A percentile compares a stretch with the other conserved stretches of the same genome.
Conservation (phyloP, 345 rosid genomes). For the Streptanthus diversifolius region DNA sequence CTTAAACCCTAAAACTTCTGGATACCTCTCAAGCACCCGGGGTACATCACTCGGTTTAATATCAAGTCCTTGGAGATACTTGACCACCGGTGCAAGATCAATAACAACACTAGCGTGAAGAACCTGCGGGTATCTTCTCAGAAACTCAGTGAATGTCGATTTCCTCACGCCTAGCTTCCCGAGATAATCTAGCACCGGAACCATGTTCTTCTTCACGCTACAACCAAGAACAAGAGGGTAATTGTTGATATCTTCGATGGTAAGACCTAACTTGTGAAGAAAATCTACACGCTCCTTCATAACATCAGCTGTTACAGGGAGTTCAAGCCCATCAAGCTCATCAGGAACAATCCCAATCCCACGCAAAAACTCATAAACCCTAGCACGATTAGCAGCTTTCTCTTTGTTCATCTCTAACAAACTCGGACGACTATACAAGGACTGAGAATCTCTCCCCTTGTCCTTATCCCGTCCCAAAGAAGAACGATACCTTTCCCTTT, state of each 20-base stretch:
- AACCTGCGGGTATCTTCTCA: conserved; percentile 85
- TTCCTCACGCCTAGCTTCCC: conserved; percentile 92
- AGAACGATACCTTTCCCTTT: conserved; percentile 24
- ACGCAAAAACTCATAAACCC: conserved; percentile 67
- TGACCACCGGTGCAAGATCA: conserved; percentile 89
- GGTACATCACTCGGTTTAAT: conserved; percentile 72
- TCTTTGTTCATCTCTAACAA: conserved; percentile 62
- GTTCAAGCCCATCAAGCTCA: conserved; percentile 87
- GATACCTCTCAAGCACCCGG: conserved; percentile 85
- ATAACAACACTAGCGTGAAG: conserved; percentile 86
- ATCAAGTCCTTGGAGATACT: conserved; percentile 89
- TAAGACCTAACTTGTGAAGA: conserved; percentile 71
- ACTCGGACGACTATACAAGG: conserved; percentile 72
- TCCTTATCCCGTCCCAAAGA: conserved; percentile 21
- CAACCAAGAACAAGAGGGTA: conserved; percentile 95
- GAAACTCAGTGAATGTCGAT: conserved; percentile 65
- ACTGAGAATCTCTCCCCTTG: conserved; percentile 37
- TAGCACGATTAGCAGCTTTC: conserved; percentile 64
- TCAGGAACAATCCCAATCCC: conserved; percentile 70
- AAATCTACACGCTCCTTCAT: conserved; percentile 85
- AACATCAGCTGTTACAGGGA: conserved; percentile 79
- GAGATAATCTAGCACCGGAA: conserved; percentile 87
- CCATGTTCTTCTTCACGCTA: conserved; percentile 96
- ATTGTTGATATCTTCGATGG: conserved; percentile 74
- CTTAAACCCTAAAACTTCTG: conserved; percentile 87